Evolutionary conservation across 2,329 filamentous ascomycete species (phyloP).

Genomic region (Metarhizium sp.): DNA sequence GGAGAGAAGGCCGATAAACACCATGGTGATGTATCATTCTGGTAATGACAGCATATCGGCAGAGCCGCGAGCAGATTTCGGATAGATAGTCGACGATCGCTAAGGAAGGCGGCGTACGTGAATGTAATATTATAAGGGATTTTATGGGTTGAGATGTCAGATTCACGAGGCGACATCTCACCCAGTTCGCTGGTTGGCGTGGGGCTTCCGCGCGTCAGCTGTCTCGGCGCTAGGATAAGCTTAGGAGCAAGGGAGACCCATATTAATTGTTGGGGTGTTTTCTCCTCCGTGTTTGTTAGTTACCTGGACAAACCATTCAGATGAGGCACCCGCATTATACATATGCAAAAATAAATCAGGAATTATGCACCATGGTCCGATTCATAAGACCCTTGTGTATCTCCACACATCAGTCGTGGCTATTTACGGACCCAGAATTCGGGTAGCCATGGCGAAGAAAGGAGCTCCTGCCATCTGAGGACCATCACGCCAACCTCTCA

Average conservation of each 20-base stretch:
- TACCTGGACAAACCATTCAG: too few relatives aligned
- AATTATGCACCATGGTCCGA: neutral
- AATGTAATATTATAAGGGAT: neutral
- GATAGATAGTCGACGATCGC: neutral
- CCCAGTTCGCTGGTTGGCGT: neutral
- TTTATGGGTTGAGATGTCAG: neutral
- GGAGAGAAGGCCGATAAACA: conserved; percentile 38
- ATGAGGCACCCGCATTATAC: neutral
- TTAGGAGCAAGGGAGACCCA: neutral
- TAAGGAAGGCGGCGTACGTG: neutral
- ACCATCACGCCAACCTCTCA: too few relatives aligned
- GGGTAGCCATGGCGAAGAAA: too few relatives aligned
- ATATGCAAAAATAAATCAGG: neutral
- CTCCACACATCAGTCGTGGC: too few relatives aligned
- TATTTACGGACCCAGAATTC: too few relatives aligned
- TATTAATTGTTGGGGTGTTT: too few relatives aligned
- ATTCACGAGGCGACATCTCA: neutral
- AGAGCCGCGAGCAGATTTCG: neutral
- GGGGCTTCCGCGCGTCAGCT: neutral
- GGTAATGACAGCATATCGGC: conserved; percentile 5
- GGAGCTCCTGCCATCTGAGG: too few relatives aligned
- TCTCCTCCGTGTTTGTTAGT: too few relatives aligned
- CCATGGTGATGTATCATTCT: conserved; percentile 36
- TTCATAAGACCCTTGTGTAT: neutral
- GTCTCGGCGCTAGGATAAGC: neutral